phyloP scores from a whole-genome alignment of 352 stramenopile species.

The Phytophthora citricola region DNA sequence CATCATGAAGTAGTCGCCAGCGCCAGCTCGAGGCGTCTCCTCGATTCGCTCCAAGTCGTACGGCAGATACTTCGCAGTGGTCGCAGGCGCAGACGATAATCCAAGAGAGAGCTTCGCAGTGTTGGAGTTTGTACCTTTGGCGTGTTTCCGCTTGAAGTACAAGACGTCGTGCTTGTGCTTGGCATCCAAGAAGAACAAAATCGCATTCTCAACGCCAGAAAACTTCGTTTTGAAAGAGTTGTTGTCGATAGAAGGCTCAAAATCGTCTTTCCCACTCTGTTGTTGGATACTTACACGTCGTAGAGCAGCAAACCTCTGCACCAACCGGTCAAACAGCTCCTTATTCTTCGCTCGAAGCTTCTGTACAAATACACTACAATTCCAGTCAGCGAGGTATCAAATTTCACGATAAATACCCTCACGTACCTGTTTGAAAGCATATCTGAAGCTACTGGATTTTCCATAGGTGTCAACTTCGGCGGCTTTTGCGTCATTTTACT shows the following conservation, averaged over 20 bases:
- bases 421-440: conserved; percentile 35
- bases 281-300: conserved; percentile 16
- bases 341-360: conserved; percentile 47
- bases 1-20: conserved; percentile 77
- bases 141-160: conserved; percentile 59
- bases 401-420: not conserved
- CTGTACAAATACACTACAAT: conserved; percentile 29
- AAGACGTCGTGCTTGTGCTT: conserved; percentile 76
- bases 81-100: conserved; percentile 25
- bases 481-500: conserved; percentile 14
- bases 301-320: conserved; percentile 35
- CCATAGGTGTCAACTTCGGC: conserved; percentile 27
- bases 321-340: conserved; percentile 46
- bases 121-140: conserved; percentile 8
- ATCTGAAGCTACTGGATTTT: conserved; percentile 9
- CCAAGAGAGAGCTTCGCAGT: conserved; percentile 35
- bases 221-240: conserved; percentile 11
- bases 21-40: conserved; percentile 31
- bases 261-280: not conserved
- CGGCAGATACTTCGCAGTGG: conserved; percentile 50
- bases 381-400: not conserved
- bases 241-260: conserved; percentile 3
- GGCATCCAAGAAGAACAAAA: conserved; percentile 73
- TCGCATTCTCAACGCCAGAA: conserved; percentile 65
- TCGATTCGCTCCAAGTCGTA: conserved; percentile 64